Evolutionary conservation across 192 early-diverging fungal genomes (phyloP), one percentile per base, ranked within the genome.

Genomic region (Allomyces javanicus): DNA sequence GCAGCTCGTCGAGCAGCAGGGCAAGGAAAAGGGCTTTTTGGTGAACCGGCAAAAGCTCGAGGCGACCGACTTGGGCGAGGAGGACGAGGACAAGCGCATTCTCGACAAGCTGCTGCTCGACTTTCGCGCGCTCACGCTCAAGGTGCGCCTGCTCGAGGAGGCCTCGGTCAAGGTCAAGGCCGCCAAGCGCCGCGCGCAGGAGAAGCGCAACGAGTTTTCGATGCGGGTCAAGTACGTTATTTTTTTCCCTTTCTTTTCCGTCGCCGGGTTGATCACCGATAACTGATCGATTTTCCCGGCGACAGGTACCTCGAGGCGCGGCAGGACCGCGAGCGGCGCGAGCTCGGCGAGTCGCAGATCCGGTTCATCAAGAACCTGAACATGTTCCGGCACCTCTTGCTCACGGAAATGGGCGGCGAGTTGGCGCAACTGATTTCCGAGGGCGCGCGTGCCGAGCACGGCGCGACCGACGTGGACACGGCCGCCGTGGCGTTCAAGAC

Each of bases 311-410:
- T 69, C 19, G 72, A 73, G 63, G 55, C 67, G 62, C 14, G 72
- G 24, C 72, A 73, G 63, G 68, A 73, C 55, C 62, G 72, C 24
- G 72, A 73, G 66, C 26, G 72, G 58, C 66, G 67, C 45, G 68
- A 65, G 21, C 67, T 73, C 63, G 62, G 64, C 44, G 72, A 73
- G 7, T 67, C 44, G 33, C 72, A 73, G 24, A 63, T 61, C 24
- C 61, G 72, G n/a, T 67, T 73, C 43, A 66, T 69, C 62, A 69
- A 69, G 67, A 72, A 72, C 33, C 65, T 72, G 64, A 65, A 45
- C 58, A 61, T 72, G 19, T 72, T 65, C 71, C 71, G 71, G 10
- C 62, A 45, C 10, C 64, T 72, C 44, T 25, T 73, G 7, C 65
- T 67, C 19, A 64, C 65, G 24, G 67, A 72, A 19, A 50, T 23